phyloP scores from a whole-genome alignment of 2,329 filamentous ascomycete genomes.

The Nectriaceae sp. region DNA sequence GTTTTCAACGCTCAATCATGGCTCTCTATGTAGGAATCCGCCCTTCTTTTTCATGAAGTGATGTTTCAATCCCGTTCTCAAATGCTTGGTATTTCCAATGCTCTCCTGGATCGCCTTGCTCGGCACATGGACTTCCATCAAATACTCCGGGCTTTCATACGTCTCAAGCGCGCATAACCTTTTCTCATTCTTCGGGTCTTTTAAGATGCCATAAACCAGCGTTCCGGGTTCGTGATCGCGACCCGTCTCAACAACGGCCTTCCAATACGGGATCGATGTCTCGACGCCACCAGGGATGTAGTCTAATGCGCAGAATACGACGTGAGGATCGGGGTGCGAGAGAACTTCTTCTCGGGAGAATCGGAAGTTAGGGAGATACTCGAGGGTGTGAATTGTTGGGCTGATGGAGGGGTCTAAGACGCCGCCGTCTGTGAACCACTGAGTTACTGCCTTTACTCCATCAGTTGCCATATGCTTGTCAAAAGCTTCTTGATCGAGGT shows the following conservation, averaged over 20 bases:
- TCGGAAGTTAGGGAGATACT: conserved; percentile 22
- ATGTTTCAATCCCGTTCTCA: conserved; percentile 26
- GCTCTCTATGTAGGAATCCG: conserved; percentile 25
- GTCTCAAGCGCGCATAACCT: conserved; percentile 27
- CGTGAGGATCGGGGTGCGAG: conserved; percentile 21
- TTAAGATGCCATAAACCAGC: conserved; percentile 26
- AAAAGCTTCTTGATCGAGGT: conserved; percentile 25
- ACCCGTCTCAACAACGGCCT: conserved; percentile 25
- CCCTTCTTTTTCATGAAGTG: conserved; percentile 23
- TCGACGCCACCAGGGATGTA: conserved; percentile 26
- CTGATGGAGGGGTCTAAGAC: conserved; percentile 12
- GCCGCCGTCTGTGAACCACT: conserved; percentile 20
- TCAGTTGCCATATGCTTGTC: conserved; percentile 25
- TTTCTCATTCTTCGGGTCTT: conserved; percentile 19
- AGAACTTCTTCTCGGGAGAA: conserved; percentile 14
- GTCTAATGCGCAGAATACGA: conserved; percentile 28
- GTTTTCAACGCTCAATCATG: no score
- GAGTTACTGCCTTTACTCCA: conserved; percentile 19
- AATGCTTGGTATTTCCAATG: conserved; percentile 12
- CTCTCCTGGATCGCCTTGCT: conserved; percentile 29
- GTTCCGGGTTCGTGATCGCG: conserved; percentile 23
- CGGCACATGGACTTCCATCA: conserved; percentile 29
- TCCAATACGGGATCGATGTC: conserved; percentile 28
- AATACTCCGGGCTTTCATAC: conserved; percentile 28
- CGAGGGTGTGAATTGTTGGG: conserved; percentile 17